A percentile compares a stretch with the other conserved stretches of the same genome.
Evolutionary conservation across 805 yeast genomes (phyloP).

Genomic region (Sugiyamaella lignohabitans): DNA sequence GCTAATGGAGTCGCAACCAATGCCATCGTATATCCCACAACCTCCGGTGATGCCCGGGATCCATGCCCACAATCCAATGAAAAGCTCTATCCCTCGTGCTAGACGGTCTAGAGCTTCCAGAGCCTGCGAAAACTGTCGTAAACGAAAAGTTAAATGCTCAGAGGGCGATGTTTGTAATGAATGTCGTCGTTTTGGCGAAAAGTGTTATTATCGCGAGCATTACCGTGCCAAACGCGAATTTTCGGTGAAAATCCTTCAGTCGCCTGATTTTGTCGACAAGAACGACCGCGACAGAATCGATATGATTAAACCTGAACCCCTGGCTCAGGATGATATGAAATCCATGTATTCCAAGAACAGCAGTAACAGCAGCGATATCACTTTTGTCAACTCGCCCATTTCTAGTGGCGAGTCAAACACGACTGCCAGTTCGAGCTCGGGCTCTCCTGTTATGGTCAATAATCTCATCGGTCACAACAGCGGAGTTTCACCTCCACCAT

Average conservation of each 20-base stretch:
- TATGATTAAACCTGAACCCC: background rate
- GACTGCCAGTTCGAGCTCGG: background rate
- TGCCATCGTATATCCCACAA: no score
- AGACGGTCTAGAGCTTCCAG: constrained; percentile 13
- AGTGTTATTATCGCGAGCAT: constrained; percentile 15
- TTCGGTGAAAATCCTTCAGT: constrained; percentile 14
- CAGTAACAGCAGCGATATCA: background rate
- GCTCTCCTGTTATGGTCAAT: background rate
- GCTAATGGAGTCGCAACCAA: no score
- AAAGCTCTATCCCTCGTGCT: constrained; percentile 1
- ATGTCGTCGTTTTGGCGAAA: constrained; percentile 14
- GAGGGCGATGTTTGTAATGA: constrained; percentile 15
- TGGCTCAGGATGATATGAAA: background rate
- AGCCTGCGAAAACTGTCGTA: constrained; percentile 18
- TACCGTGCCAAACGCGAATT: constrained; percentile 17
- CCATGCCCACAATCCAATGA: no score
- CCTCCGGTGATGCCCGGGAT: no score
- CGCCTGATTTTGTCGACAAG: constrained; percentile 10
- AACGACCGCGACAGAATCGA: background rate
- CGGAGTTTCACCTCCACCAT: background rate
- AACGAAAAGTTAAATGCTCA: constrained; percentile 18
- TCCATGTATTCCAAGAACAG: background rate
- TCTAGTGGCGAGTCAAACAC: background rate
- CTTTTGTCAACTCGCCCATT: background rate
- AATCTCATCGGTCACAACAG: background rate